Evolutionary conservation across 345 rosid genomes (phyloP).

Genomic region (Rubroshorea leprosula): DNA sequence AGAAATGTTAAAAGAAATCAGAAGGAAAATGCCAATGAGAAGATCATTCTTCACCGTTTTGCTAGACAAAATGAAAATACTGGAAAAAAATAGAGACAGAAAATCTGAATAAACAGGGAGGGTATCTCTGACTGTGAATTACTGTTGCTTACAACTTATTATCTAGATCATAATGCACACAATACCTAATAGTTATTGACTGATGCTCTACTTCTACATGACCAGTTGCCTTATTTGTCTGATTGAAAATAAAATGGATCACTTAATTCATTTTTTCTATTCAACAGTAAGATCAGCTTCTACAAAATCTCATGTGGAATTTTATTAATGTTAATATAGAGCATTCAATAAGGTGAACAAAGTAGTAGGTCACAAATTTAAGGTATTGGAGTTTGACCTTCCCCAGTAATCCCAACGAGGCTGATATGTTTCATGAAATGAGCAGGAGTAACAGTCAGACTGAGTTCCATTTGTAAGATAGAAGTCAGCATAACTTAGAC

Average conservation of each 20-base stretch:
- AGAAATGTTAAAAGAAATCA: not conserved
- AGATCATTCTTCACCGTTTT: not conserved
- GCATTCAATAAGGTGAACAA: not conserved
- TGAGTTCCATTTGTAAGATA: conserved; percentile 61
- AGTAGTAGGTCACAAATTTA: not conserved
- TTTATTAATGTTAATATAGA: too few relatives aligned
- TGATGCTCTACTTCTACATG: too few relatives aligned
- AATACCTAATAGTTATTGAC: too few relatives aligned
- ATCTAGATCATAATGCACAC: too few relatives aligned
- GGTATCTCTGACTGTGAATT: too few relatives aligned
- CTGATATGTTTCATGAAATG: conserved; percentile 59
- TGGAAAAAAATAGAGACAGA: too few relatives aligned
- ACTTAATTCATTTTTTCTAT: too few relatives aligned
- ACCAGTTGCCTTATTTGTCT: too few relatives aligned
- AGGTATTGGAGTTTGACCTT: conserved; percentile 39
- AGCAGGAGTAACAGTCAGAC: conserved; percentile 43
- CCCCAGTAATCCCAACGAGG: conserved; percentile 99
- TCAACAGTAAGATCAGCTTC: not conserved
- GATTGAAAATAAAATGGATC: too few relatives aligned
- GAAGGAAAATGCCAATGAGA: not conserved
- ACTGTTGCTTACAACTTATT: too few relatives aligned
- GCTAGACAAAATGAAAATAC: not conserved
- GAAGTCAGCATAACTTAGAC: conserved; percentile 66
- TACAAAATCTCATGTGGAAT: not conserved
- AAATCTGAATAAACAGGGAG: too few relatives aligned